Evolutionary conservation across 75 land plant species (phyloP).

Genomic region (Pseudotsuga menziesii): DNA sequence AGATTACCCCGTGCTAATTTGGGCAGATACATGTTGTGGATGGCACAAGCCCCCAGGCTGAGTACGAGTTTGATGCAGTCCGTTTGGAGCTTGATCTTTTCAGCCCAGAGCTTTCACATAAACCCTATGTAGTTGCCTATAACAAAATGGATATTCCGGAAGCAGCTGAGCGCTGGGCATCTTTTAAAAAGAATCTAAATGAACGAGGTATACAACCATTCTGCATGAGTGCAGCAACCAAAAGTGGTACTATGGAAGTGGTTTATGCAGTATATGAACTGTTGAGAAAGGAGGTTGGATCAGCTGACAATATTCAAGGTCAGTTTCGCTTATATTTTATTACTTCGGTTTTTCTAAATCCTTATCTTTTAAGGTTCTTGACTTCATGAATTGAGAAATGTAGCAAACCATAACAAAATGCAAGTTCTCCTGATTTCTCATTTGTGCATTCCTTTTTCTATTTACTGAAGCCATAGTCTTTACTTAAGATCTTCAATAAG

Average conservation of each 20-base stretch:
- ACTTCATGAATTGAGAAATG: neutral
- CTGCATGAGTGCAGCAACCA: constrained; percentile 84
- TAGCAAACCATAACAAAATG: neutral
- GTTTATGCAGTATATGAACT: constrained; percentile 64
- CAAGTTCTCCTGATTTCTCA: neutral
- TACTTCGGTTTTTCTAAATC: neutral
- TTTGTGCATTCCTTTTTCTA: neutral
- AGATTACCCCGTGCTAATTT: neutral
- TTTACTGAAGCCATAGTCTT: neutral
- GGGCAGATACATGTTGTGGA: constrained; percentile 89
- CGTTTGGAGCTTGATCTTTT: constrained; percentile 90
- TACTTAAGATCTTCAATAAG: no score
- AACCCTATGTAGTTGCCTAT: constrained; percentile 77
- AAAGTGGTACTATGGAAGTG: constrained; percentile 68
- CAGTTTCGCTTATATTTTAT: neutral
- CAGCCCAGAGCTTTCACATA: constrained; percentile 69
- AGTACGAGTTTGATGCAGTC: constrained; percentile 91
- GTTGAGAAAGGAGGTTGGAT: constrained; percentile 26
- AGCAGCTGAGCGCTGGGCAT: constrained; percentile 67
- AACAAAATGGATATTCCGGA: constrained; percentile 99
- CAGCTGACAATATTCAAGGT: neutral
- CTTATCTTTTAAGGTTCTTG: neutral
- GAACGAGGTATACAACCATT: constrained; percentile 54
- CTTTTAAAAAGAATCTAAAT: constrained; percentile 49
- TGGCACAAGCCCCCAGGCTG: constrained; percentile 78